Base-by-base conservation (phyloP, 768 basidiomycete genomes). In the Serendipita sp. region DNA sequence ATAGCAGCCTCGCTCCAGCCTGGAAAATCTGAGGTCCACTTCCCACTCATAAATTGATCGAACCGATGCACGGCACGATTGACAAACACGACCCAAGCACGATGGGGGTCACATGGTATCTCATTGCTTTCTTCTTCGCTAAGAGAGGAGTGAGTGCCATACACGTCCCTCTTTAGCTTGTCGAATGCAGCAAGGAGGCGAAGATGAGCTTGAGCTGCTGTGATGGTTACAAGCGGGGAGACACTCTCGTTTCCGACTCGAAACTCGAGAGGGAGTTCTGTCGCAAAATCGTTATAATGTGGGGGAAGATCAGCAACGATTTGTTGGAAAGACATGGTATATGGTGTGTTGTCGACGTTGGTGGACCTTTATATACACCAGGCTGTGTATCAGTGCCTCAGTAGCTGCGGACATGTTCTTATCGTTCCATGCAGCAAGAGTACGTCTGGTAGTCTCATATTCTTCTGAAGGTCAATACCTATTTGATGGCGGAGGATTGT, bases 121-220 rank as follows among this genome's bases (percentile, higher is more conserved):
- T 50, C 48, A 18, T n/a, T 8, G 8, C n/a, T 16, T 31, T 50
- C 48, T 8, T 8, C n/a, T 18, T 18, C n/a, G 8, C 48, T 31
- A 6, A 8, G n/a, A 31, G 48, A 50, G 5, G 48, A 31, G n/a
- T 50, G 48, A 8, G 27, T n/a, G n/a, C n/a, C 27, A n/a, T 34
- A 34, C 8, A 60, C 34, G 34, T 60, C 55, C 16, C 34, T 8
- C 29, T 65, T 46, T 10, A 68, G 52, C 8, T 50, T 43, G 18
- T 65, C 29, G 62, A 68, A 68, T 10, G 66, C 67, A 6, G 48
- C 64, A 2, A 66, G 66, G 8, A 68, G 60, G 15, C 44, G 18
- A 11, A 68, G 58, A 44, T 68, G 67, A 1, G 67, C 66, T 18
- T 63, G 33, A 13, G 66, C 27, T 15, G 63, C 66, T 5, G 58